Evolutionary conservation across 78 protist genomes (phyloP).

Genomic region (Acrasis kona): DNA sequence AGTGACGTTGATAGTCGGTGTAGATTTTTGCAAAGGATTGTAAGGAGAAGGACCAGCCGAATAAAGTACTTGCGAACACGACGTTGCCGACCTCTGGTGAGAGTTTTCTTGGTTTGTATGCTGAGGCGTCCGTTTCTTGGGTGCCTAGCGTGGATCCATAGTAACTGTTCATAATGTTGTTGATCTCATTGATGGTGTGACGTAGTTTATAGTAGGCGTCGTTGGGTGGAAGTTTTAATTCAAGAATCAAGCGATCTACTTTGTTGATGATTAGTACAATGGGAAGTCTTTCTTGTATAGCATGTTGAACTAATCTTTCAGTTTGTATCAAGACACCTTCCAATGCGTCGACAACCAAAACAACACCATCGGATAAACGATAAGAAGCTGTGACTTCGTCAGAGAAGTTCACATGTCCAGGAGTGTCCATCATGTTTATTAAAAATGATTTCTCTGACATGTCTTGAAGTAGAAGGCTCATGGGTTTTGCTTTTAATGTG

Average conservation of each 20-base stretch:
- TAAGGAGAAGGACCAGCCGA: conserved; percentile 80
- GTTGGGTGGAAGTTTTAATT: conserved; percentile 90
- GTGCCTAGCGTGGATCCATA: too few species aligned
- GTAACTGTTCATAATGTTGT: conserved; percentile 51
- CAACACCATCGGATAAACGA: conserved; percentile 83
- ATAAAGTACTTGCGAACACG: conserved; percentile 51
- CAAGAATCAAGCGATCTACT: conserved; percentile 87
- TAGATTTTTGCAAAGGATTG: conserved; percentile 74
- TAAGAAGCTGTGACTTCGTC: conserved; percentile 79
- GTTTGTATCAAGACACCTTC: conserved; percentile 92
- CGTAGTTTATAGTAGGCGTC: conserved; percentile 91
- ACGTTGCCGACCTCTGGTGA: conserved; percentile 87
- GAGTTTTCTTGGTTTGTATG: conserved; percentile 8
- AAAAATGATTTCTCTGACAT: not conserved
- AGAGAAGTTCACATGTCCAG: conserved; percentile 90
- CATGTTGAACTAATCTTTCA: conserved; percentile 48
- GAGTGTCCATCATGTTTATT: conserved; percentile 96
- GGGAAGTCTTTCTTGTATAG: conserved; percentile 44
- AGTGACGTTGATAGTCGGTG: not conserved
- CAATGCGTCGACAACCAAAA: conserved; percentile 87
- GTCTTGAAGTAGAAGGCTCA: conserved; percentile 77
- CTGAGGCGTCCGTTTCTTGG: too few species aligned
- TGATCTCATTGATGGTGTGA: conserved; percentile 75
- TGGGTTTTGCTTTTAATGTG: conserved; percentile 83
- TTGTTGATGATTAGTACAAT: conserved; percentile 66